A percentile compares a stretch with the other conserved stretches of the same genome.
Evolutionary conservation across 495 filamentous ascomycete species (phyloP).

Genomic region (Tuber borchii): DNA sequence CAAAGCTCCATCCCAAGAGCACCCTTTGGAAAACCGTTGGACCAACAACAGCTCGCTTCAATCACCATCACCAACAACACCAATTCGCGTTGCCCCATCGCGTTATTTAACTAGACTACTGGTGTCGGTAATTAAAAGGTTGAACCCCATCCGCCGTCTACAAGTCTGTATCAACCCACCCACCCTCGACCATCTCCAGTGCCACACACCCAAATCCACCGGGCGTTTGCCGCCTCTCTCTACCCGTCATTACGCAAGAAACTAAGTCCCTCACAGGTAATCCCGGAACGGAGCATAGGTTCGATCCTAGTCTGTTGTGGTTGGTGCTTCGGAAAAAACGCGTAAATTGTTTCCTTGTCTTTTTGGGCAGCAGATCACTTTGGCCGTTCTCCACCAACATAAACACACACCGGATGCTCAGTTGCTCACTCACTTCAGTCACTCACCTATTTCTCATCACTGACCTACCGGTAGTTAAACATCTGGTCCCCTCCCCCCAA

Average conservation of each 20-base stretch:
- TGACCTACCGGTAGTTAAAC: neutral
- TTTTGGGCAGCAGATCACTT: neutral
- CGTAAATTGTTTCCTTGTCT: neutral
- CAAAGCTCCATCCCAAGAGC: neutral
- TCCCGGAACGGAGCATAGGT: neutral
- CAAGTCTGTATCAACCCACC: neutral
- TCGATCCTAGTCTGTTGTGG: neutral
- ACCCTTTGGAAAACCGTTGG: neutral
- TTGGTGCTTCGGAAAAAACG: neutral
- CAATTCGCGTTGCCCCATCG: neutral
- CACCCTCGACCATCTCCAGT: neutral
- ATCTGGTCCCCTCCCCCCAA: neutral
- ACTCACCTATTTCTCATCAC: neutral
- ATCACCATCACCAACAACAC: neutral
- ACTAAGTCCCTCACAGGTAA: constrained; percentile 1
- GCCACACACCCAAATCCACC: neutral
- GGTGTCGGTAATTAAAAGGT: too few relatives aligned
- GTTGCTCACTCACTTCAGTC: neutral
- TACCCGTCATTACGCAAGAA: neutral
- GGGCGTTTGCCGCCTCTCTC: neutral
- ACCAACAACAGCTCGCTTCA: neutral
- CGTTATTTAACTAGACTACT: too few relatives aligned
- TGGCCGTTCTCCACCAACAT: constrained; percentile 1
- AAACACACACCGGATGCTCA: neutral
- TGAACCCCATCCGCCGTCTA: too few relatives aligned